Conservation (phyloP, 1,139 yeast genomes). For the Diutina pseudorugosa region DNA sequence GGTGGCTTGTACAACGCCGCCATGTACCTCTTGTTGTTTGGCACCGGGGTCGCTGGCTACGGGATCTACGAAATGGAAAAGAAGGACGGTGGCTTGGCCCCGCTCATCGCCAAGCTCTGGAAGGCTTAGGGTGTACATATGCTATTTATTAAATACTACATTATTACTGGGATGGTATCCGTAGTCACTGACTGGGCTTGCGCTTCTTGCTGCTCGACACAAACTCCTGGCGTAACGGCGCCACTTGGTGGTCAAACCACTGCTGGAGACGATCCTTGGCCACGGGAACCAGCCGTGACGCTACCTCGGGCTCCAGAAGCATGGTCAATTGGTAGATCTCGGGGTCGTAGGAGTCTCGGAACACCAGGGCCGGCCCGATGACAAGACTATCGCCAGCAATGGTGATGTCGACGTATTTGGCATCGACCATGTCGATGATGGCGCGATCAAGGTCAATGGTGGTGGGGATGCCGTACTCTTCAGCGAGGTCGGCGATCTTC, state of each 20-base stretch:
- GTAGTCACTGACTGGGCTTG: background rate
- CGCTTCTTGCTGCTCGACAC: background rate
- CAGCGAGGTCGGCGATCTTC: background rate
- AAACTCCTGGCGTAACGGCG: background rate
- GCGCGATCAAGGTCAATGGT: background rate
- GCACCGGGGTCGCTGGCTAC: conserved; percentile 48
- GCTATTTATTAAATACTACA: background rate
- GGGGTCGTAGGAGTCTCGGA: background rate
- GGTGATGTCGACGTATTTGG: background rate
- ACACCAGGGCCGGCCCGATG: background rate
- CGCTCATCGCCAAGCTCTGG: background rate
- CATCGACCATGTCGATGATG: conserved; percentile 1
- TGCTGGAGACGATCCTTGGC: background rate
- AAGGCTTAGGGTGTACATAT: conserved; percentile 3
- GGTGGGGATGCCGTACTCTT: conserved; percentile 1
- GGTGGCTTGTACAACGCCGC: conserved; percentile 62
- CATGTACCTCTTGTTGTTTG: conserved; percentile 47
- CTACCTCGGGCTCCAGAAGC: background rate
- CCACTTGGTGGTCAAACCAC: background rate
- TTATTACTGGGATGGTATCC: background rate
- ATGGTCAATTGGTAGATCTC: background rate
- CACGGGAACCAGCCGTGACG: background rate
- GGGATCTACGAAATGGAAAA: conserved; percentile 64
- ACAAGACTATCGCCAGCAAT: background rate
- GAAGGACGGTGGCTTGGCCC: conserved; percentile 29